Percentiles rank a stretch among this genome's conserved stretches.
Evolutionary conservation across 1,139 yeast genomes (phyloP).

Genomic region (Yamadazyma pseudoaaseri): DNA sequence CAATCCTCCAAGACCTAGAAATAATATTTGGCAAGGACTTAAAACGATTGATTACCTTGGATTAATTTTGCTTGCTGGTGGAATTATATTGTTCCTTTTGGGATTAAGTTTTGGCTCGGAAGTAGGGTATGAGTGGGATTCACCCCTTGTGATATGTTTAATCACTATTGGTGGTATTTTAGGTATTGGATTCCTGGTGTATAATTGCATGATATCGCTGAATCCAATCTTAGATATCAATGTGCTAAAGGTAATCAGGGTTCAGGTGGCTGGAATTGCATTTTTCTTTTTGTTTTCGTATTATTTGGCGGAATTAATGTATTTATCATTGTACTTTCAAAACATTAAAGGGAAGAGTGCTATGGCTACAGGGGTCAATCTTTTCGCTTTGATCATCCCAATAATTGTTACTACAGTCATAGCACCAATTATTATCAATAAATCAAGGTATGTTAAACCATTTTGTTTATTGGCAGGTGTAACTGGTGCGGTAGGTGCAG

Average conservation of each 20-base stretch:
- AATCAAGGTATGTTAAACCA: conserved; percentile 31
- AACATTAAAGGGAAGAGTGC: conserved; percentile 31
- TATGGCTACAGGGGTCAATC: conserved; percentile 36
- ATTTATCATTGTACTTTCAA: conserved; percentile 37
- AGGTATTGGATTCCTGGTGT: conserved; percentile 18
- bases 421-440: conserved; percentile 29
- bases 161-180: conserved; percentile 42
- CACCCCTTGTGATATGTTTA: conserved; percentile 46
- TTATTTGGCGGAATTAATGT: conserved; percentile 16
- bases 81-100: conserved; percentile 42
- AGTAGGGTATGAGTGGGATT: conserved; percentile 48
- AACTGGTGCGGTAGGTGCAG: conserved; percentile 33
- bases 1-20: conserved; percentile 31
- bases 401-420: conserved; percentile 29
- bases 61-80: conserved; percentile 43
- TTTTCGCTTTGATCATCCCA: conserved; percentile 37
- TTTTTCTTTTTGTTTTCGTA: conserved; percentile 22
- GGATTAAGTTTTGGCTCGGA: conserved; percentile 43
- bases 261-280: conserved; percentile 21
- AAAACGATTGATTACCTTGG: conserved; percentile 51
- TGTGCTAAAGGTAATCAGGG: conserved; percentile 22
- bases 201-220: conserved; percentile 25
- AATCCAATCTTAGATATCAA: conserved; percentile 27
- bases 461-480: conserved; percentile 25
- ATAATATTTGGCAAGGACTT: conserved; percentile 26